Evolutionary conservation across 164 flowering plant species (phyloP).

Genomic region (Warburgia ugandensis): DNA sequence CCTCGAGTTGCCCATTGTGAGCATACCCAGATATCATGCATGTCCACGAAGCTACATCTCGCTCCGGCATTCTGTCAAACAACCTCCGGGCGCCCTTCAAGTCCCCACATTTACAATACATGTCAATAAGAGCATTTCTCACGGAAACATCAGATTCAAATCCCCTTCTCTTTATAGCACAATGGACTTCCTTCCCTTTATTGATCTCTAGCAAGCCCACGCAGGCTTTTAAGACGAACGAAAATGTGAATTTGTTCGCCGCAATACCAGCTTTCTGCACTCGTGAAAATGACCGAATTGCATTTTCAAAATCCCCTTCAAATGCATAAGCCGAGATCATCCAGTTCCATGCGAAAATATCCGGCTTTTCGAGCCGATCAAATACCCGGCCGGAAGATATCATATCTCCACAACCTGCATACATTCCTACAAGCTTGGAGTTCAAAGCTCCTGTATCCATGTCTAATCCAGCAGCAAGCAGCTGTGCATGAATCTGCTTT

Average conservation of each 20-base stretch:
- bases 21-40: conserved; percentile 55
- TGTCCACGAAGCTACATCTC: conserved; percentile 54
- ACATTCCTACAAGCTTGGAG: conserved; percentile 49
- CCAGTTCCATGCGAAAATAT: conserved; percentile 28
- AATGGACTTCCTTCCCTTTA: conserved; percentile 31
- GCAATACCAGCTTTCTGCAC: conserved; percentile 24
- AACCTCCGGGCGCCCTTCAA: conserved; percentile 31
- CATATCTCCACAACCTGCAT: conserved; percentile 55
- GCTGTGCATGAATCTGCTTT: conserved; percentile 53
- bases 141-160: conserved; percentile 32
- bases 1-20: conserved; percentile 22
- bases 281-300: conserved; percentile 26
- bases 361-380: conserved; percentile 12
- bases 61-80: conserved; percentile 44
- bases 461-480: conserved; percentile 22
- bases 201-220: conserved; percentile 53
- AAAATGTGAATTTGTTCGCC: conserved; percentile 52
- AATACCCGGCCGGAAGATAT: conserved; percentile 23
- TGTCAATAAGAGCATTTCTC: conserved; percentile 45
- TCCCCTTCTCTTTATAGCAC: conserved; percentile 25
- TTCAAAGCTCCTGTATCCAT: conserved; percentile 17
- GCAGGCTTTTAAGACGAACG: conserved; percentile 45
- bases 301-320: conserved; percentile 13
- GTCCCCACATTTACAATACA: conserved; percentile 52
- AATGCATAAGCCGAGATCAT: conserved; percentile 24